Evolutionary conservation across 1,139 yeast species (phyloP).

Genomic region (Wickerhamomyces sp.): DNA sequence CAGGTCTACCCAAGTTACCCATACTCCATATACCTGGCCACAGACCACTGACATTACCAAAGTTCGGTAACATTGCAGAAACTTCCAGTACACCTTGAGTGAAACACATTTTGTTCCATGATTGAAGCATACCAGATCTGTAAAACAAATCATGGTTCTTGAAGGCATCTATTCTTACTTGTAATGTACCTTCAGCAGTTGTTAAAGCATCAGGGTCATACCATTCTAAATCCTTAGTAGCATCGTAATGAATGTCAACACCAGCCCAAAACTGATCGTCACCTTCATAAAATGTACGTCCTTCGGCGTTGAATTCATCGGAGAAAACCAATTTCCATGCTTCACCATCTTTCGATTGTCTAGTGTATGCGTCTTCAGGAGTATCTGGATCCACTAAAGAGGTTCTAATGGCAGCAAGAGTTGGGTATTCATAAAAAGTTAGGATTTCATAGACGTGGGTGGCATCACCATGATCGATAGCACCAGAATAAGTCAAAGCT

Average conservation of each 20-base stretch:
- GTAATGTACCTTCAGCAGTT: conserved; percentile 63
- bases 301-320: conserved; percentile 80
- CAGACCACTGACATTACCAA: conserved; percentile 63
- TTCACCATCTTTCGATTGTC: conserved; percentile 49
- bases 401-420: conserved; percentile 57
- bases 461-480: conserved; percentile 29
- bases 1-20: conserved; percentile 85
- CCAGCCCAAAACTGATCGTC: conserved; percentile 86
- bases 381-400: conserved; percentile 74
- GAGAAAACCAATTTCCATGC: conserved; percentile 70
- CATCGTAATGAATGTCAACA: conserved; percentile 71
- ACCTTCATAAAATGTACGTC: conserved; percentile 76
- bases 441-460: conserved; percentile 40
- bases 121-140: conserved; percentile 80
- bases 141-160: conserved; percentile 68
- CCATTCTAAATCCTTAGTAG: conserved; percentile 84
- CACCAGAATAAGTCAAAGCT: conserved; percentile 70
- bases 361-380: conserved; percentile 49
- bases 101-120: conserved; percentile 81
- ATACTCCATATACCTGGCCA: conserved; percentile 94
- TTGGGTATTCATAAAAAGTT: conserved; percentile 55
- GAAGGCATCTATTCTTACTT: conserved; percentile 68
- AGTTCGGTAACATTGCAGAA: conserved; percentile 67
- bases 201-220: conserved; percentile 78
- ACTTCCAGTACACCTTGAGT: conserved; percentile 72